Base-by-base conservation (phyloP, 257 asterid species). In the Solanum piurae region DNA sequence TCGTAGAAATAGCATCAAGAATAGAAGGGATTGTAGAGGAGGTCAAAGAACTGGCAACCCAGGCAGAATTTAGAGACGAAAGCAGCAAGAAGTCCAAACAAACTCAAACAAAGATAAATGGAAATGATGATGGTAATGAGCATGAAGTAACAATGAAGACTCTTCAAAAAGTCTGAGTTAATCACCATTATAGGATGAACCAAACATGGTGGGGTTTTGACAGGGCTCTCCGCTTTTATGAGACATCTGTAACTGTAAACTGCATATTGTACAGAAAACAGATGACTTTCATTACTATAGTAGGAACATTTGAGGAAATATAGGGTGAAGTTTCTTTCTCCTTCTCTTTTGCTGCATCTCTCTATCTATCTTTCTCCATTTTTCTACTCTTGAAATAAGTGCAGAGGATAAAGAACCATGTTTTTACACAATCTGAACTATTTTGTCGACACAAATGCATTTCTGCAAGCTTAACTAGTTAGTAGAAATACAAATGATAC, bases 1-100 rank as follows among this genome's bases (percentile, higher is more conserved):
- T 94, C 87, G 88, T 90, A 52, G 98, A 95, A 92, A 92, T 95
- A 37, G 95, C 95, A 75, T 89, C 91, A 85, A 92, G 98, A 90
- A 92, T 91, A 5, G 93, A 90, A 83, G 93, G 89, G 40, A 86
- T 93, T 79, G 94, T 90, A 20, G 90, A 88, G 72, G 93, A 91
- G 1, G 95, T 94, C 12, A 86, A 89, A 49, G 93, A 75, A 52
- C 87, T 95, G 74, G 96, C 98, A 34, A 90, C 84, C 42, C 91
- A 90, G 88, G 96, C 95, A 72, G 93, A 92, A 75, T 96, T 96
- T 88, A 88, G 85, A 88, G 92, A 13, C 4, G 89, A 86, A 86
- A 91, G 87, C 49, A 87, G 85, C 25, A 91, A 93, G 40, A 88
- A 88, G 5, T 25, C 82, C 36, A 89, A 90, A 87, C 92, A 88